Conservation (phyloP, 164 flowering plant genomes). For the Buxus sempervirens region DNA sequence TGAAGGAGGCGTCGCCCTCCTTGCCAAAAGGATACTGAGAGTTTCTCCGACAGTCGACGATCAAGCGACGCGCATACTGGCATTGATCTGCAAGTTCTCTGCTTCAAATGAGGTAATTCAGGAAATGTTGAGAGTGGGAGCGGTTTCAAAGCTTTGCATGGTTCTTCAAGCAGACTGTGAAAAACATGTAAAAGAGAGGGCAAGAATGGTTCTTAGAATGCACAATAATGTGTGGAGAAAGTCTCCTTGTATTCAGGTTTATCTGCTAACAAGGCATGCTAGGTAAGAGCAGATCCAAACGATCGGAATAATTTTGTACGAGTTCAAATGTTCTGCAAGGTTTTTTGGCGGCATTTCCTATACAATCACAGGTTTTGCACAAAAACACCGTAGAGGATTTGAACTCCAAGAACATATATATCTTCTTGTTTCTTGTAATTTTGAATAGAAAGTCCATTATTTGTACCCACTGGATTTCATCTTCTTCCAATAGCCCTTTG, state of each 20-base stretch:
- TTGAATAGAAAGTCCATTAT: too few relatives aligned
- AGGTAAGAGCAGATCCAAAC: too few relatives aligned
- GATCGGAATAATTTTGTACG: too few relatives aligned
- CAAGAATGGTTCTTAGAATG: constrained; percentile 35
- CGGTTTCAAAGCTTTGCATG: constrained; percentile 49
- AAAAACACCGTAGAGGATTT: too few relatives aligned
- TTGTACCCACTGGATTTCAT: too few relatives aligned
- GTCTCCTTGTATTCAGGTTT: constrained; percentile 37
- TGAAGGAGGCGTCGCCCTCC: constrained; percentile 39
- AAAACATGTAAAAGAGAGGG: constrained; percentile 32
- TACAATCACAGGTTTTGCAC: too few relatives aligned
- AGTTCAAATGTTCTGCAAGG: too few relatives aligned
- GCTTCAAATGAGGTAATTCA: constrained; percentile 30
- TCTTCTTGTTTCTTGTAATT: too few relatives aligned
- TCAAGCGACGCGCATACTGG: constrained; percentile 31
- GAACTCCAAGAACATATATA: too few relatives aligned
- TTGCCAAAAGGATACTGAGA: constrained; percentile 40
- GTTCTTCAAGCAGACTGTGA: constrained; percentile 36
- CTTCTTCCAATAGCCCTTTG: too few relatives aligned
- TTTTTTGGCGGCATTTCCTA: too few relatives aligned
- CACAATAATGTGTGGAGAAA: constrained; percentile 41
- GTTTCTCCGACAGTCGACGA: constrained; percentile 43
- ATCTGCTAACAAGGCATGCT: constrained; percentile 20
- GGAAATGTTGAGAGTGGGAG: constrained; percentile 55
- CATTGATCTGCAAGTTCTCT: constrained; percentile 30